Percentiles rank a stretch among this genome's conserved stretches.
Evolutionary conservation across 2,329 filamentous ascomycete genomes (phyloP).

Genomic region (Fusarium verticillioides): DNA sequence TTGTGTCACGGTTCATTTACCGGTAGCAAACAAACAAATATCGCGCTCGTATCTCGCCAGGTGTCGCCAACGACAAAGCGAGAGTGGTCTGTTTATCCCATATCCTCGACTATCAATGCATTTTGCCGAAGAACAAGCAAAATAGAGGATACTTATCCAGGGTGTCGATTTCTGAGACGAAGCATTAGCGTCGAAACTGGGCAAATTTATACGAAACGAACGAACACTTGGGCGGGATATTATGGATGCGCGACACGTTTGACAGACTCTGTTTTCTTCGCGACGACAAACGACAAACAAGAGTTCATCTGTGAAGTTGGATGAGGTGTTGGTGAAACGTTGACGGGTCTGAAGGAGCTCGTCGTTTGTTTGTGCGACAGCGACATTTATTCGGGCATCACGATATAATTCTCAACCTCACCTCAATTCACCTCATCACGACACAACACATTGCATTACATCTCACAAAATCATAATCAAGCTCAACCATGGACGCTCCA

Average conservation of each 20-base stretch:
- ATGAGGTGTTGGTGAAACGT: not conserved
- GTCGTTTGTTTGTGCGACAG: not conserved
- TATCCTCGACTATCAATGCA: not conserved
- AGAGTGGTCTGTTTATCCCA: not conserved
- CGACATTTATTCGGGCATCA: not conserved
- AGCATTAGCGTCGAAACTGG: not conserved
- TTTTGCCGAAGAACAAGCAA: not conserved
- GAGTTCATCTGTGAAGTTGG: not conserved
- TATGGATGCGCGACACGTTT: constrained; percentile 2
- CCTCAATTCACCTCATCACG: not conserved
- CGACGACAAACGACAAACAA: not conserved
- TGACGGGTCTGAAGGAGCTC: not conserved
- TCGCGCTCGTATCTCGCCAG: not conserved
- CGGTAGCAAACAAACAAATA: not conserved
- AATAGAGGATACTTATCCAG: not conserved
- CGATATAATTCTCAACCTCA: not conserved
- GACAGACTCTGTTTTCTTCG: not conserved
- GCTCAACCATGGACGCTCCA: constrained; percentile 32
- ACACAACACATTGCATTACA: not conserved
- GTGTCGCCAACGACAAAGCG: not conserved
- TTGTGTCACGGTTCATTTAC: not conserved
- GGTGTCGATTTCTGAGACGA: not conserved
- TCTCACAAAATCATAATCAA: not conserved
- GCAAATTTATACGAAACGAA: constrained; percentile 12
- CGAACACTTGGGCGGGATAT: constrained; percentile 5